Evolutionary conservation across 495 filamentous ascomycete genomes (phyloP).

Genomic region (Aspergillus homomorphus): DNA sequence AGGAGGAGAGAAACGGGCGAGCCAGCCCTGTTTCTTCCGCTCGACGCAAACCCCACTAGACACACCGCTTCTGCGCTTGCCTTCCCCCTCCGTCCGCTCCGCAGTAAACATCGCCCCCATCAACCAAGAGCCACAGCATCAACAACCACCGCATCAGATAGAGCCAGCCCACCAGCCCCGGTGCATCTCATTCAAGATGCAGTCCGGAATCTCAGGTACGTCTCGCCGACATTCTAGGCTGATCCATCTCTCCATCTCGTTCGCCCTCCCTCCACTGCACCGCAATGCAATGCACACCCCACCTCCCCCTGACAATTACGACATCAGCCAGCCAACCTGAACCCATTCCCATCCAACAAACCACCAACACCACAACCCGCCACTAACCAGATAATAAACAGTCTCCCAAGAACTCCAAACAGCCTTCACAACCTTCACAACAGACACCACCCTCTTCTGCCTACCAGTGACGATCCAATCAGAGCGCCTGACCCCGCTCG

Average conservation of each 20-base stretch:
- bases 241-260: background rate
- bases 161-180: background rate
- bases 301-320: background rate
- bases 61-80: conserved; percentile 13
- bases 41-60: conserved; percentile 7
- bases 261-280: too few relatives aligned
- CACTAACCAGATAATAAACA: conserved; percentile 33
- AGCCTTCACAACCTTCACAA: conserved; percentile 73
- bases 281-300: too few relatives aligned
- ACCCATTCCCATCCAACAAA: background rate
- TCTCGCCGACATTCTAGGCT: conserved; percentile 3
- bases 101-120: conserved; percentile 1
- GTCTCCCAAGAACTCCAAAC: conserved; percentile 83
- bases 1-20: too few relatives aligned
- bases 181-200: conserved; percentile 53
- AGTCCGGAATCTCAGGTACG: conserved; percentile 83
- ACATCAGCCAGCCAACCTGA: background rate
- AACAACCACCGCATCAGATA: conserved; percentile 1
- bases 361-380: background rate
- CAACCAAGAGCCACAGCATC: background rate
- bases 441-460: conserved; percentile 63
- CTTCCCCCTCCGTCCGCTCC: conserved; percentile 10
- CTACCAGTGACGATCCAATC: conserved; percentile 75
- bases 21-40: background rate
- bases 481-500: conserved; percentile 67